Base-by-base conservation (phyloP, 2,329 filamentous ascomycete genomes). In the Colletotrichum neosansevieriae region DNA sequence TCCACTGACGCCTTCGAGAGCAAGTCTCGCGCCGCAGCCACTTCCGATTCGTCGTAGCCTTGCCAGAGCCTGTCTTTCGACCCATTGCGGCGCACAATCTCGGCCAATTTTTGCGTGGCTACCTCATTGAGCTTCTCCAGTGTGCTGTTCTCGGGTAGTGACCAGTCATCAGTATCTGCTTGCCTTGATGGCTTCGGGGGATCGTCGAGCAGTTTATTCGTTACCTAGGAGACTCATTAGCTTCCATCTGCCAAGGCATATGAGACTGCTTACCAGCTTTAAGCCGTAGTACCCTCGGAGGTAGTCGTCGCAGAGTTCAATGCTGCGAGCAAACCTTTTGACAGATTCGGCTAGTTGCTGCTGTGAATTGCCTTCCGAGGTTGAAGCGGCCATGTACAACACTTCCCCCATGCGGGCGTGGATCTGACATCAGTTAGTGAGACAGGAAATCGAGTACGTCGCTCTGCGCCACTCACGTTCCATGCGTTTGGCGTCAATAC, bases 261-360 rank as follows among this genome's bases (percentile, higher is more conserved):
- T 3, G 9, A 38, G 47, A 34, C 19, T 12, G 75, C 87, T 75
- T 79, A 94, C 91, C 79, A 94, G 79, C 78, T 95, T 96, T 68
- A 99, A 82, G 6, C 96, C 96, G 79, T 97, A 98, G 78, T 94
- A 97, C 1, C 94, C 96, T 70, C 96, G 89, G 70, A 98, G 80
- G 77, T 98, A 98, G 76, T 94, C 90, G 74, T 98, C 93, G 76
- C 96, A 98, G 59, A 99, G 87, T 81, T 99, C 96, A 72, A 98
- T 89, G 75, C 94, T 96, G 74, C 96, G 89, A 77, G 92, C 93
- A 80, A 97, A 98, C 72, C 94, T 89, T 76, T 94, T 92, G 61
- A 97, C 79, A 5, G 94, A 90, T 76, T 94, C 92, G 49, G 87
- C 84, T 62, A 96, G 82, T 73, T 88, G 83, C 76, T 85, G 86